Percentiles rank a stretch among this genome's conserved stretches.
Conservation (phyloP, 2,329 filamentous ascomycete genomes). For the Colletotrichum magnum region DNA sequence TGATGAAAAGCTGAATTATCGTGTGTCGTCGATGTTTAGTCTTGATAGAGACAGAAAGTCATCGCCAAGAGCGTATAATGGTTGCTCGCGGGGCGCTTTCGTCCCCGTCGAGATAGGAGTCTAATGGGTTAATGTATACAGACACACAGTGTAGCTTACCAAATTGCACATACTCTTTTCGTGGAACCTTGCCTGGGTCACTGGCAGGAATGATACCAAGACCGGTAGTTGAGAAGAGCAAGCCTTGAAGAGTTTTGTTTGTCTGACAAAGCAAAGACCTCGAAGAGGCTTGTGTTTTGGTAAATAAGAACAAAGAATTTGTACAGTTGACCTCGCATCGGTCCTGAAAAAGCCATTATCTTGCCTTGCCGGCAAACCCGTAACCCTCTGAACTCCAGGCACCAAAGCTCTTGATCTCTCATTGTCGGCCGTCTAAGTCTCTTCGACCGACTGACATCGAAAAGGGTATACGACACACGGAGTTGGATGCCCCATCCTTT, state of each 20-base stretch:
- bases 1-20: constrained; percentile 9
- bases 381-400: constrained; percentile 1
- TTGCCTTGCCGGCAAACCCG: no score
- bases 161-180: not conserved
- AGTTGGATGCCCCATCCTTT: not conserved
- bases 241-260: not conserved
- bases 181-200: no score
- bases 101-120: not conserved
- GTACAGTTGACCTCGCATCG: not conserved
- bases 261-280: no score
- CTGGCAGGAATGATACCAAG: not conserved
- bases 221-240: not conserved
- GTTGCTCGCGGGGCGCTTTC: not conserved
- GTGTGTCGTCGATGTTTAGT: not conserved
- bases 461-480: constrained; percentile 8
- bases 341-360: not conserved
- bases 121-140: not conserved
- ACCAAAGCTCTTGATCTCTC: not conserved
- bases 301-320: not conserved
- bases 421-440: not conserved
- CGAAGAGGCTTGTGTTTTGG: no score
- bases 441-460: not conserved
- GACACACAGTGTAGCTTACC: not conserved
- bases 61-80: not conserved
- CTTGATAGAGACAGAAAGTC: not conserved